Evolutionary conservation across 129 eudicot genomes (phyloP).

Genomic region (Tagetes erecta): DNA sequence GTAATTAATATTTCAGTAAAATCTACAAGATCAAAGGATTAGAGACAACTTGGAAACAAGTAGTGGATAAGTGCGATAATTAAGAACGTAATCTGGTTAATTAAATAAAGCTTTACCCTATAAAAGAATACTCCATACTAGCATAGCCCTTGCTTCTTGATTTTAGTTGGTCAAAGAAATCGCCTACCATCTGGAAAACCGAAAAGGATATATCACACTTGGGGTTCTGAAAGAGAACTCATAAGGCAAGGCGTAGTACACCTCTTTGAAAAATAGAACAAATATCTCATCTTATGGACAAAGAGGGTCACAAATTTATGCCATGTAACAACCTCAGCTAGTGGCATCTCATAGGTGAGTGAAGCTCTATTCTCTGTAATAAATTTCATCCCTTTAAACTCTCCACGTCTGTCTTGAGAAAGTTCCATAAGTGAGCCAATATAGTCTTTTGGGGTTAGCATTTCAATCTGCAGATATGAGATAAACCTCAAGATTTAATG

Average conservation of each 20-base stretch:
- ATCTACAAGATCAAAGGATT: background rate
- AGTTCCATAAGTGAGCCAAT: constrained; percentile 98
- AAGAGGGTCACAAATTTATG: constrained; percentile 2
- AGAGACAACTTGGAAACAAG: background rate
- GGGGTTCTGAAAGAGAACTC: background rate
- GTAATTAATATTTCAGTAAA: constrained; percentile 2
- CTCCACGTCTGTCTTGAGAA: constrained; percentile 94
- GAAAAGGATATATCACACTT: constrained; percentile 12
- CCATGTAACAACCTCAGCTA: constrained; percentile 75
- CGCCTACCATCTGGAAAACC: constrained; percentile 88
- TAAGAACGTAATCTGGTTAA: background rate
- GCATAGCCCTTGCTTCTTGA: constrained; percentile 99
- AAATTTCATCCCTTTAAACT: constrained; percentile 86
- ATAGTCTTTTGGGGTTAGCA: constrained; percentile 94
- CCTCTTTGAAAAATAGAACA: background rate
- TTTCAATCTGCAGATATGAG: constrained; percentile 63
- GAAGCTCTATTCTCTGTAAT: constrained; percentile 87
- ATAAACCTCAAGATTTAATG: constrained; percentile 3
- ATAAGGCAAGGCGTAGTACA: constrained; percentile 7
- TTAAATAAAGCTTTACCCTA: constrained; percentile 56
- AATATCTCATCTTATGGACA: constrained; percentile 3
- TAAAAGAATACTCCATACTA: constrained; percentile 93
- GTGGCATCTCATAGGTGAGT: constrained; percentile 76
- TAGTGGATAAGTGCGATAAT: background rate
- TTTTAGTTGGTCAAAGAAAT: constrained; percentile 97